These are phyloP conservation scores for Cladosporium sp. DNA, from an alignment of 2,329 filamentous ascomycete genomes.

Conservation along the genomic window DNA sequence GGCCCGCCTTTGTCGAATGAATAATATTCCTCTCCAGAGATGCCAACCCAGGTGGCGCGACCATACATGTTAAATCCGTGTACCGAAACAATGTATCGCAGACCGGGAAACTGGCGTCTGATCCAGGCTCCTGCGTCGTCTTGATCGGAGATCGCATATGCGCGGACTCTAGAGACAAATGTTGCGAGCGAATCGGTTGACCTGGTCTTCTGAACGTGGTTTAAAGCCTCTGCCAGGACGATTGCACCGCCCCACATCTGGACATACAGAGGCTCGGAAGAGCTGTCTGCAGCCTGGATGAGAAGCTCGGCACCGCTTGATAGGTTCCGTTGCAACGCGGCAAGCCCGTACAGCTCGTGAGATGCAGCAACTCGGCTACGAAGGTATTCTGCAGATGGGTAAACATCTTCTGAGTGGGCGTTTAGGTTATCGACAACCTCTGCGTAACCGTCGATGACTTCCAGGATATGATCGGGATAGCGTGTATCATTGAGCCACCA, in stretches of 20 bases:
- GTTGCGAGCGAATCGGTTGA: slow-evolving; percentile 26
- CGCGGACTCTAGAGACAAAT: slow-evolving; percentile 40
- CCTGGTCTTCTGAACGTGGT: slow-evolving; percentile 30
- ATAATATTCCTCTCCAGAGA: slow-evolving; percentile 45
- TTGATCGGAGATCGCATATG: slow-evolving; percentile 55
- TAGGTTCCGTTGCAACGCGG: slow-evolving; percentile 24
- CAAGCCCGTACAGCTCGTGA: slow-evolving; percentile 32
- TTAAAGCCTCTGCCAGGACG: slow-evolving; percentile 45
- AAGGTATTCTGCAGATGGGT: slow-evolving; percentile 19
- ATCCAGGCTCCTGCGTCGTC: slow-evolving; percentile 55
- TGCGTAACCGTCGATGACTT: slow-evolving; percentile 25
- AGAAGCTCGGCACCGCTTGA: slow-evolving; percentile 15
- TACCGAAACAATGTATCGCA: slow-evolving; percentile 51
- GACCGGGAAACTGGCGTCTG: slow-evolving; percentile 45
- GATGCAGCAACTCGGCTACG: slow-evolving; percentile 26
- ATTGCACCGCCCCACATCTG: slow-evolving; percentile 47
- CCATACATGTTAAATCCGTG: slow-evolving; percentile 53
- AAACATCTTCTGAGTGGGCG: slow-evolving; percentile 30
- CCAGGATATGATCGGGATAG: slow-evolving; percentile 22
- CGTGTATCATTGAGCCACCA: slow-evolving; percentile 18
- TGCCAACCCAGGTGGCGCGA: slow-evolving; percentile 51
- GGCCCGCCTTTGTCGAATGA: slow-evolving; percentile 45
- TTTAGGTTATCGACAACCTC: slow-evolving; percentile 38
- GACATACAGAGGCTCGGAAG: slow-evolving; percentile 42
- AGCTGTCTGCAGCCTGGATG: slow-evolving; percentile 13